Evolutionary conservation across 768 basidiomycete genomes (phyloP).

Genomic region (Boletus sensibilis): DNA sequence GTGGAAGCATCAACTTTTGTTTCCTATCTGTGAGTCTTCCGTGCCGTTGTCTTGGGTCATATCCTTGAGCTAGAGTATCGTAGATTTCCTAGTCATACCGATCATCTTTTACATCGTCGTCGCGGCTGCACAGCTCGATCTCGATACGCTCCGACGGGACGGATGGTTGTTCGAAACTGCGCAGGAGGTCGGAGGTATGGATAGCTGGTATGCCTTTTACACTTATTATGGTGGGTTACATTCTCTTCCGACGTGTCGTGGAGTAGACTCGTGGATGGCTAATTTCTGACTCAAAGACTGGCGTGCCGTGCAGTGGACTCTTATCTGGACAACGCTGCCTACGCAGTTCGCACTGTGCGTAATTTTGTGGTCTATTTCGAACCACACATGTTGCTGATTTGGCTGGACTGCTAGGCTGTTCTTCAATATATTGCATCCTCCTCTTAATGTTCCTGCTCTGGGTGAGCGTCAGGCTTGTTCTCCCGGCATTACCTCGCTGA

Average conservation of each 20-base stretch:
- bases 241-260: not conserved
- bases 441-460: conserved; percentile 86
- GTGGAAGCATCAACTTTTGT: conserved; percentile 86
- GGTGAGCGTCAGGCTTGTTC: conserved; percentile 41
- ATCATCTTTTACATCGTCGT: conserved; percentile 81
- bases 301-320: conserved; percentile 53
- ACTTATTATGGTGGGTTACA: conserved; percentile 63
- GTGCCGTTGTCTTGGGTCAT: not conserved
- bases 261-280: not conserved
- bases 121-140: conserved; percentile 55
- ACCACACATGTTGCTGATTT: conserved; percentile 18
- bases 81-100: conserved; percentile 82
- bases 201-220: conserved; percentile 84
- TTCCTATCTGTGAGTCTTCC: conserved; percentile 71
- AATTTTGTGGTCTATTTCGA: conserved; percentile 9
- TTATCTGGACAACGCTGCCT: conserved; percentile 81
- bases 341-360: conserved; percentile 90
- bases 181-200: conserved; percentile 33
- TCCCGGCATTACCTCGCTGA: not conserved
- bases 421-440: conserved; percentile 83
- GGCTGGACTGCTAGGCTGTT: conserved; percentile 53
- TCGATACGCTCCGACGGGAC: conserved; percentile 52
- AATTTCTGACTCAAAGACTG: conserved; percentile 47
- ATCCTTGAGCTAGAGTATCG: not conserved
- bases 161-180: conserved; percentile 85